Conservation (phyloP, 139 green algal genomes). For the Choricystis sp. region DNA sequence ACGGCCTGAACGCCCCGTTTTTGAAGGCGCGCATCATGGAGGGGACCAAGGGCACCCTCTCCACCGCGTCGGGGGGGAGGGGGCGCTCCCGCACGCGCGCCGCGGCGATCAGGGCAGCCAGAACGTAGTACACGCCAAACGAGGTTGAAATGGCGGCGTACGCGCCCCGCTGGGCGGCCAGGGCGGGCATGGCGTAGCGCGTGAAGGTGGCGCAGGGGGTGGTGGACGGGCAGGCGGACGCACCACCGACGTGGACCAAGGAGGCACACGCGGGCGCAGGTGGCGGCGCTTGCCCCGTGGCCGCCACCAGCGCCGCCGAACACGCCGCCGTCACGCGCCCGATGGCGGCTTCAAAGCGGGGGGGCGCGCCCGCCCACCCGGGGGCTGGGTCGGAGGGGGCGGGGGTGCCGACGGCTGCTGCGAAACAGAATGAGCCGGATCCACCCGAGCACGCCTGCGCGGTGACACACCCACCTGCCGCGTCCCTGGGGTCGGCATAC, state of each 20-base stretch:
- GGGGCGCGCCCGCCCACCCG: no score
- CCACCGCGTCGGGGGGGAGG: neutral
- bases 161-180: slow-evolving; percentile 1
- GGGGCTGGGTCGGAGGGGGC: no score
- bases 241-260: neutral
- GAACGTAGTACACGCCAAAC: slow-evolving; percentile 17
- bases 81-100: slow-evolving; percentile 1
- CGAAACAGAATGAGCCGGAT: no score
- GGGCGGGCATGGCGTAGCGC: slow-evolving; percentile 5
- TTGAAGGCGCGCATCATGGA: slow-evolving; percentile 16
- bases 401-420: no score
- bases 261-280: neutral
- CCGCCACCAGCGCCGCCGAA: neutral
- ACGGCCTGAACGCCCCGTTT: slow-evolving; percentile 14
- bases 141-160: slow-evolving; percentile 2
- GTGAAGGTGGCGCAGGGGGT: neutral
- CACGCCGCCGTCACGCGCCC: neutral
- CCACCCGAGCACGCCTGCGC: no score
- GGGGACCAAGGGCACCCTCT: slow-evolving; percentile 9
- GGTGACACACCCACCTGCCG: no score
- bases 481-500: no score
- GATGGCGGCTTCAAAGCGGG: neutral
- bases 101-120: slow-evolving; percentile 4
- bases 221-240: neutral
- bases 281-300: neutral